Conservation (phyloP, 1,139 yeast species). For the Nakaseomyces bracarensis region DNA sequence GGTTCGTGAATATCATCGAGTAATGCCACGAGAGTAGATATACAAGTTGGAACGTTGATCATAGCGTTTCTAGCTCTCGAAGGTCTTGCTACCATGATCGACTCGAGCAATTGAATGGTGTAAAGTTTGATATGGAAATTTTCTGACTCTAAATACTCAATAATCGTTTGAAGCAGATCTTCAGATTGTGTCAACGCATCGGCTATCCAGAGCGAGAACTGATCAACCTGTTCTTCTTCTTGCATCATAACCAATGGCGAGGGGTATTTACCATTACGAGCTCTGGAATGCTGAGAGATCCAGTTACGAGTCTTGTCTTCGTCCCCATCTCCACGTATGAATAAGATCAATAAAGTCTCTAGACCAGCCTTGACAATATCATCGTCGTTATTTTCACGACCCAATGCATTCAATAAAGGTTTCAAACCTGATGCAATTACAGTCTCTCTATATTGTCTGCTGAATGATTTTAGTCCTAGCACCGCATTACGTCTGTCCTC, state of each 20-base stretch:
- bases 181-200: slow-evolving; percentile 79
- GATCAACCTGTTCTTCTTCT: slow-evolving; percentile 72
- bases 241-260: slow-evolving; percentile 57
- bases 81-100: slow-evolving; percentile 72
- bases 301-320: slow-evolving; percentile 48
- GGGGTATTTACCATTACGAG: slow-evolving; percentile 75
- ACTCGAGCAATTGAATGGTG: slow-evolving; percentile 76
- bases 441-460: slow-evolving; percentile 79
- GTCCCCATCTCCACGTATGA: slow-evolving; percentile 57
- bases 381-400: slow-evolving; percentile 57
- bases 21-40: slow-evolving; percentile 62
- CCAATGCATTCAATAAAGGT: slow-evolving; percentile 60
- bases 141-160: slow-evolving; percentile 47
- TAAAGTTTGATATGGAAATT: slow-evolving; percentile 77
- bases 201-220: slow-evolving; percentile 88
- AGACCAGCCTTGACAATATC: slow-evolving; percentile 74
- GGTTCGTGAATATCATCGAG: slow-evolving; percentile 75
- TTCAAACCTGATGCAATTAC: slow-evolving; percentile 86
- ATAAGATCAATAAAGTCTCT: slow-evolving; percentile 76
- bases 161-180: slow-evolving; percentile 49
- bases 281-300: slow-evolving; percentile 68
- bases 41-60: slow-evolving; percentile 66
- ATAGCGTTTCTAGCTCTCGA: slow-evolving; percentile 66
- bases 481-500: slow-evolving; percentile 90
- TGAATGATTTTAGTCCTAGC: slow-evolving; percentile 78